Evolutionary conservation across 306 rosid genomes (phyloP), one percentile per base, ranked within the genome.

Genomic region (Dryas alaskensis): DNA sequence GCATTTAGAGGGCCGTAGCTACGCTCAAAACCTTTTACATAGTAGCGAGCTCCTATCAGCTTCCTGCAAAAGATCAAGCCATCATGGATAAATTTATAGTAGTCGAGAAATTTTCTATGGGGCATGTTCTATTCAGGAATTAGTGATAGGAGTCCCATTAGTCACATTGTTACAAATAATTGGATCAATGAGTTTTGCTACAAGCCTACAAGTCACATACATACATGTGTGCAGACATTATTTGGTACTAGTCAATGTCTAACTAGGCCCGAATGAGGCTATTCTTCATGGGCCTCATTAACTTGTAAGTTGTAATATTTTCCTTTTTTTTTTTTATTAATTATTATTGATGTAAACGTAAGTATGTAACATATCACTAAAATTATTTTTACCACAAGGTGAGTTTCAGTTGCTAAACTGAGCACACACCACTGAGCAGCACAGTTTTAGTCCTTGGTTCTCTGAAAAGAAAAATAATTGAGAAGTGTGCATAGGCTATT

Each of bases 1-100:
- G 78, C 81, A 65, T 94, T 78, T 45, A 94, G 65, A 50, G 81
- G 73, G 2, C 98, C 98, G 4, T 40, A 85, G 27, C 3, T 0
- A 14, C 27, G 22, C 61, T 91, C 84, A 42, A 85, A 94, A n/a
- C 95, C 92, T 7, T 79, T 82, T 40, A 92, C 53, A 79, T 94
- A 94, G 83, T 89, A 94, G 3, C 97, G 71, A 4, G 95, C 95
- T 73, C 98, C 98, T 5, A 94, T 86, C 22, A 94, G 73, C 77
- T 94, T 94, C 78, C 98, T 92, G 73, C 5, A 52, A 51, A 57
- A 31, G 31, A 27, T 27, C 27, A n/a, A 60, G n/a, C 37, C 10
- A 70, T 59, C 14, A 14, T 0, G 11, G 5, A 10, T 37, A 1
- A 66, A 16, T 27, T 27, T 27, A 27, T 27, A 27, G 31, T 2